A percentile compares a stretch with the other conserved stretches of the same genome.
Conservation (phyloP, 352 stramenopile species). For the Phytopythium helicoides region DNA sequence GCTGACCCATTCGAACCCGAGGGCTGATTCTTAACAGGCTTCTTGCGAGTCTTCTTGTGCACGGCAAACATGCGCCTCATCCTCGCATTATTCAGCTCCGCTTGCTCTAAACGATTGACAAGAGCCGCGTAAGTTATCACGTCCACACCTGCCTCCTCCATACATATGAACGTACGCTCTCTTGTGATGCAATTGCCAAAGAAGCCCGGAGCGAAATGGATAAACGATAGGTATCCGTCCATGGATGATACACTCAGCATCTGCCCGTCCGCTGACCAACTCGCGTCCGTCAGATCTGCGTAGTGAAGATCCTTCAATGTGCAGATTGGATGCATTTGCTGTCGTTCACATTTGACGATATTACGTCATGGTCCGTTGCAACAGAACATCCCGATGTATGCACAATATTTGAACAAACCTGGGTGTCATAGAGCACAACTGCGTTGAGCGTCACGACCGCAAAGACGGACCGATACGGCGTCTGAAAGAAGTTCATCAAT, state of each 20-base stretch:
- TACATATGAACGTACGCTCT: conserved; percentile 7
- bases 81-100: conserved; percentile 45
- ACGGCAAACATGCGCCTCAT: conserved; percentile 59
- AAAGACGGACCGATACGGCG: conserved; percentile 88
- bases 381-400: background rate
- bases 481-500: conserved; percentile 74
- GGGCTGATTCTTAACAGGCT: conserved; percentile 19
- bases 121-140: conserved; percentile 2
- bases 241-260: conserved; percentile 93
- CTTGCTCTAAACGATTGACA: conserved; percentile 26
- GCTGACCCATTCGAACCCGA: background rate
- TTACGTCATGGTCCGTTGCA: background rate
- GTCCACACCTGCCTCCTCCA: background rate
- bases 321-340: conserved; percentile 84
- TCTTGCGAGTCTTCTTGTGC: conserved; percentile 65
- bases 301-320: conserved; percentile 93
- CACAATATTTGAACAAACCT: conserved; percentile 40
- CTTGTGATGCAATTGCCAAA: conserved; percentile 42
- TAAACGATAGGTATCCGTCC: conserved; percentile 95
- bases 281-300: conserved; percentile 92
- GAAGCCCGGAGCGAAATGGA: conserved; percentile 90
- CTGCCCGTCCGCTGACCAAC: conserved; percentile 90
- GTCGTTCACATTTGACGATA: conserved; percentile 9
- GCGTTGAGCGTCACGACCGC: conserved; percentile 92
- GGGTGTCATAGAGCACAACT: conserved; percentile 95